Conservation (phyloP, 352 stramenopile genomes). For the Phytophthora ohioensis region DNA sequence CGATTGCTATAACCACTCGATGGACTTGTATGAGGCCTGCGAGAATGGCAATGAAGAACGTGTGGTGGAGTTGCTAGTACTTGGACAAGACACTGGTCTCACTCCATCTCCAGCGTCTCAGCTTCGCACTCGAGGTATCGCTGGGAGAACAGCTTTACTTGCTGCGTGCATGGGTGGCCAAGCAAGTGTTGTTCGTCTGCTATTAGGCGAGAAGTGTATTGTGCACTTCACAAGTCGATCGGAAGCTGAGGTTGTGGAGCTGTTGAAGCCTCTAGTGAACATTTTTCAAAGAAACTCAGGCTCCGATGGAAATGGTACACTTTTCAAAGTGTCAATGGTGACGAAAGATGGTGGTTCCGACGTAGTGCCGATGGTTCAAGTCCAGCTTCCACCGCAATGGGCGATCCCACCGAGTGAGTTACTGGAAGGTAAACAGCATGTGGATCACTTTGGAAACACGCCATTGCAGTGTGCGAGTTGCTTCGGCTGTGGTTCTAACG, state of each 20-base stretch:
- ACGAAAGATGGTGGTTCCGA: conserved; percentile 49
- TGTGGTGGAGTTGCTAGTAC: conserved; percentile 77
- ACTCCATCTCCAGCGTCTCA: conserved; percentile 19
- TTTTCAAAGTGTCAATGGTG: conserved; percentile 60
- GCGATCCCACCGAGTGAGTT: conserved; percentile 55
- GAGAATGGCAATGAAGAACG: conserved; percentile 89
- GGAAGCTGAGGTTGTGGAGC: conserved; percentile 45
- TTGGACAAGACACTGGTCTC: conserved; percentile 32
- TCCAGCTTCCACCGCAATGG: conserved; percentile 57
- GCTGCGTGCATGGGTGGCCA: conserved; percentile 77
- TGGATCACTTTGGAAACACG: conserved; percentile 85
- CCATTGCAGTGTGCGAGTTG: conserved; percentile 80
- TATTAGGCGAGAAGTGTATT: conserved; percentile 65
- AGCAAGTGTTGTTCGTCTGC: conserved; percentile 63
- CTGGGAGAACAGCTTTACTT: conserved; percentile 68
- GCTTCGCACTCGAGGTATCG: conserved; percentile 46
- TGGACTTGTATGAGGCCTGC: conserved; percentile 84
- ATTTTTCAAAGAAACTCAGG: conserved; percentile 5
- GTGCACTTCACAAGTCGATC: conserved; percentile 77
- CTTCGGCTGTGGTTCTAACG: conserved; percentile 75
- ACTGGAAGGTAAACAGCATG: conserved; percentile 52
- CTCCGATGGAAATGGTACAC: not conserved
- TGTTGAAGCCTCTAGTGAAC: conserved; percentile 53
- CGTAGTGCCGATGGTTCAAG: conserved; percentile 52
- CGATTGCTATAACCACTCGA: conserved; percentile 32